Evolutionary conservation across 1,139 yeast species (phyloP), one percentile per base, ranked within the genome.

Genomic region (Hemisphaericaspora xylofermentans): DNA sequence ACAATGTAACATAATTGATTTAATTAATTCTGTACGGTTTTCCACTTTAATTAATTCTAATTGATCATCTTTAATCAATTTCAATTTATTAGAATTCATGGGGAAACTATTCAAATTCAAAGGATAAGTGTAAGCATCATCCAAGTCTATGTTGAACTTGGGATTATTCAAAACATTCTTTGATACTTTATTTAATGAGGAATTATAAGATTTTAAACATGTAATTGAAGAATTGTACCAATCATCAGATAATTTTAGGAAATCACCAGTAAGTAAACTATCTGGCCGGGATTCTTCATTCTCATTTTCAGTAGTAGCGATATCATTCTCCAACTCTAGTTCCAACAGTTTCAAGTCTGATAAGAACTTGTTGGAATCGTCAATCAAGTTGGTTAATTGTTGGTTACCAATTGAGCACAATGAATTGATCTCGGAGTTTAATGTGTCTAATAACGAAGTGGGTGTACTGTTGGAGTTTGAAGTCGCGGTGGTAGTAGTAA

Each of bases 91-190:
- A 26, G 47, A 42, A 29, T 51, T 47, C 12, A 52, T 53, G 2
- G 75, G 74, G 35, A 53, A 57, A 38, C 63, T 61, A 43, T 65
- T 56, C 37, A 71, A 54, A 41, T 58, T 55, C 42, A 72, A 57
- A 0, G 74, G 74, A 44, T 66, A 72, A 1, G 69, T 60, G 47
- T 72, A 72, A 3, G 77, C 76, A 29, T 69, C 75, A 52, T 71
- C 76, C 16, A 26, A 26, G 16, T 26, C 65, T 28, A 69, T 52
- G 28, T 46, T 51, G 47, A 59, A 68, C 40, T 56, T 58, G 16
- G 64, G 46, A 49, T 63, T 64, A 40, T 56, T 58, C 13, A 68
- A 50, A 8, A 69, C 49, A 41, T 64, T 66, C 56, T 71, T 71
- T 48, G 47, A 66, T 43, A 70, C 68, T 54, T 55, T 59, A 50